Evolutionary conservation across 163 green algal species (phyloP), one percentile per base, ranked within the genome.

Genomic region (Volvox carteri): DNA sequence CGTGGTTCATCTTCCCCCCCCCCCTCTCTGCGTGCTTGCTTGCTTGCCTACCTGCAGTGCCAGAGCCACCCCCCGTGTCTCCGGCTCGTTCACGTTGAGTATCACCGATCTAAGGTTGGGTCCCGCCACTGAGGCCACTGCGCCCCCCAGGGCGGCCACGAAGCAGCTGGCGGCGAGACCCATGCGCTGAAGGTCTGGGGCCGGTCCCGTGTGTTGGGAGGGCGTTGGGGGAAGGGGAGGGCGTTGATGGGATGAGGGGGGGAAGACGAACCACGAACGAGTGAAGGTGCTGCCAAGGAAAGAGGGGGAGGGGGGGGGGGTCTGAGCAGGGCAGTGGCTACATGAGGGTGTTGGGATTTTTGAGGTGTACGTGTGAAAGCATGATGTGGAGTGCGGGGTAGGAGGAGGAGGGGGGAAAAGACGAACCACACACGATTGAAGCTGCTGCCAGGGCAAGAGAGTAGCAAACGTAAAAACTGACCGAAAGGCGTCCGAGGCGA

Each of bases 61-160:
- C 35, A 98, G 91, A 11, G 96, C 94, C 9, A 98, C 90, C 25
- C 97, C 97, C 0, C 97, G 91, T 12, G 92, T 95, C 90, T 98
- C 95, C 1, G 97, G 97, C 79, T 97, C 94, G 92, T 98, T 99
- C 11, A 98, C 94, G 68, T 98, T 97, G 37, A 98, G 87, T 77
- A 99, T 91, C 75, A 97, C 93, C 5, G 96, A 95, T 37, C 94
- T 86, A 21, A 94, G 54, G 84, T 92, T 93, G 9, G 87, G 90
- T 11, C 92, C 93, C 5, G 95, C 91, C 4, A 95, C 90, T 30
- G 84, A 90, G 28, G 91, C 92, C 11, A 96, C 56, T 0, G 83
- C 60, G 25, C 94, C 94, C 12, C 86, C 86, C 46, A 96, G 25
- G 1, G 93, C 46, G 8, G 92, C 91, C 74, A 93, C 75, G 14